phyloP scores from a whole-genome alignment of 176 grass and related monocot genomes.

The Carex kokanica region DNA sequence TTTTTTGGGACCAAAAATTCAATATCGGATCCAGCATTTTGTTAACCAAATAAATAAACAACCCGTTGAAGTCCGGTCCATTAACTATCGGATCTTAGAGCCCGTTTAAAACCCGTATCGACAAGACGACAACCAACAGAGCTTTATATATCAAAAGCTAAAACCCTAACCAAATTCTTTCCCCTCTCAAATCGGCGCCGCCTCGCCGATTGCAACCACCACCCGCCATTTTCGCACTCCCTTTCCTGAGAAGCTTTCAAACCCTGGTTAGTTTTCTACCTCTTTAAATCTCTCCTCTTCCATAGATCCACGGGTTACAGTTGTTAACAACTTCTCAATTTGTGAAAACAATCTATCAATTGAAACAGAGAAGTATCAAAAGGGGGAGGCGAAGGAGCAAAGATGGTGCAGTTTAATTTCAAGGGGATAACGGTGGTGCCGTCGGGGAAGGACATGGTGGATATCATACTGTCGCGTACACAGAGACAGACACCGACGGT shows the following conservation, averaged over 20 bases:
- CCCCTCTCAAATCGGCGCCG: slow-evolving; percentile 10
- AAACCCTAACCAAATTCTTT: not conserved
- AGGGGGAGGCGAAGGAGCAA: not conserved
- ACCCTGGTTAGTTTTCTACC: not conserved
- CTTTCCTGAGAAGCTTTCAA: not conserved
- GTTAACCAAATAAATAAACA: not conserved
- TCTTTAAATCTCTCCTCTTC: not conserved
- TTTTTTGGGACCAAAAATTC: not conserved
- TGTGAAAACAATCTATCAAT: not conserved
- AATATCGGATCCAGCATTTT: not conserved
- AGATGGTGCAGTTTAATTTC: slow-evolving; percentile 55
- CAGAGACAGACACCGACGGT: slow-evolving; percentile 47
- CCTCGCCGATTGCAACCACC: not conserved
- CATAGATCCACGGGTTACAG: not conserved
- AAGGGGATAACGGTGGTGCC: slow-evolving; percentile 53
- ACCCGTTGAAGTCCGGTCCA: not conserved
- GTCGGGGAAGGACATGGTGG: slow-evolving; percentile 45
- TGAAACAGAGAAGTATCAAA: not conserved
- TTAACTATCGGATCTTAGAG: too few species aligned
- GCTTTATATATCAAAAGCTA: not conserved
- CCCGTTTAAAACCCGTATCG: not conserved
- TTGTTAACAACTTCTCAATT: not conserved
- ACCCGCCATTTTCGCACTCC: not conserved
- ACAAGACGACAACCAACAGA: not conserved
- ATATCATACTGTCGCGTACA: slow-evolving; percentile 48